Conservation (phyloP, 2,329 filamentous ascomycete genomes). For the Xylariaceae sp. region DNA sequence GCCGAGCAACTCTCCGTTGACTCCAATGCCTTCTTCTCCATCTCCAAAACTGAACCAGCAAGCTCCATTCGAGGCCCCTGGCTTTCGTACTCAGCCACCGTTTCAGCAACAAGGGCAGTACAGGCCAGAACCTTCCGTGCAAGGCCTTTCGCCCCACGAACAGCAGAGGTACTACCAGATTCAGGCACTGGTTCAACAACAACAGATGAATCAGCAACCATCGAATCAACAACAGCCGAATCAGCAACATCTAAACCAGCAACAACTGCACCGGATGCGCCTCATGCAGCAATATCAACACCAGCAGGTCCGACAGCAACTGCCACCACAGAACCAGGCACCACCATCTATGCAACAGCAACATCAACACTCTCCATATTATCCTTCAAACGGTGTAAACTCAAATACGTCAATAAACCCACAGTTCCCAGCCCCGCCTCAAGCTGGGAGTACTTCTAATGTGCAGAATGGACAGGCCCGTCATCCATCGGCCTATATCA, state of each 20-base stretch:
- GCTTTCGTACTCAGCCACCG: constrained; percentile 4
- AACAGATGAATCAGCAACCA: constrained; percentile 3
- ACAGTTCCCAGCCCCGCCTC: neutral
- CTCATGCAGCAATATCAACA: constrained; percentile 1
- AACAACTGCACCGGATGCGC: neutral
- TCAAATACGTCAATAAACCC: neutral
- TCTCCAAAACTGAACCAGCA: constrained; percentile 8
- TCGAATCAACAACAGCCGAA: constrained; percentile 14
- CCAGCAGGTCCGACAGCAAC: constrained; percentile 4
- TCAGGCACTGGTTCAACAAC: constrained; percentile 2
- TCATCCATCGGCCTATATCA: neutral
- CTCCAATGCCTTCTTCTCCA: constrained; percentile 4
- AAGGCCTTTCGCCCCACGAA: constrained; percentile 3
- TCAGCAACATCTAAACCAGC: constrained; percentile 10
- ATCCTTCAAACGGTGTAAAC: no score
- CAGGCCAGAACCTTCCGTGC: neutral
- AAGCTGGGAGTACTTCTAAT: constrained; percentile 3
- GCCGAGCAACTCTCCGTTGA: constrained; percentile 4
- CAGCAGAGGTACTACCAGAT: constrained; percentile 8
- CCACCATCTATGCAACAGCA: constrained; percentile 2
- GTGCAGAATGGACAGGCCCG: constrained; percentile 8
- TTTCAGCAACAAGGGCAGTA: neutral
- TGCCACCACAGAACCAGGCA: neutral
- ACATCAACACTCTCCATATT: constrained; percentile 4
- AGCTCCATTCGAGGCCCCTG: constrained; percentile 5